Base-by-base conservation (phyloP, 805 yeast genomes). In the Grigorovia yakushimaensis region DNA sequence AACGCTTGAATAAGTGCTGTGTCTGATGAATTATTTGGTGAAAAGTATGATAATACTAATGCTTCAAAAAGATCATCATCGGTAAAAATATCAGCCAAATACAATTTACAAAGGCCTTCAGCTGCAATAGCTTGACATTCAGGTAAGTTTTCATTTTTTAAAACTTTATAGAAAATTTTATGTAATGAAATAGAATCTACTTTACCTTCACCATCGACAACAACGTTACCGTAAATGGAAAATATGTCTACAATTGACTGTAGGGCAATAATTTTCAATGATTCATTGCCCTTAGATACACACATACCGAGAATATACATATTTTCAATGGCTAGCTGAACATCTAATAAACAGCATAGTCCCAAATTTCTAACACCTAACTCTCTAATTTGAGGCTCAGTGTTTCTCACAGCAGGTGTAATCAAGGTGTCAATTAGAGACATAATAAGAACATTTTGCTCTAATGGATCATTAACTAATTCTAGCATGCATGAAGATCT, bases 31-130 rank as follows among this genome's bases (percentile, higher is more conserved):
- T 82, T 81, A 4, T 69, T 63, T 0, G 93, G 88, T 46, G 83
- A 80, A 66, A 86, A 89, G 58, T 88, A 91, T 0, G 84, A 74
- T 46, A 85, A 64, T 4, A 88, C 66, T 47, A 89, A 70, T 0
- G 84, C 76, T 58, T 84, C 89, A 55, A 84, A 76, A 37, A 88
- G 65, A 48, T 82, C 86, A 48, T 77, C 81, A 57, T 84, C 88
- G 6, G 72, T 74, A 47, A 88, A 73, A 19, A 85, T 74, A 53
- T 84, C 94, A 15, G 91, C 84, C 46, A 93, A 70, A 55, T 82
- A 79, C 44, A 91, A 68, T 66, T 91, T 89, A 57, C 89, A 85
- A 22, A 89, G 68, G 0, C 95, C 94, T 58, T 87, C 95, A 0
- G 91, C 95, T 9, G 91, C 84, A 1, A 79, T 72, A 0, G 91